Conservation (phyloP, 2,329 filamentous ascomycete genomes). For the Pyrenochaeta sp. region DNA sequence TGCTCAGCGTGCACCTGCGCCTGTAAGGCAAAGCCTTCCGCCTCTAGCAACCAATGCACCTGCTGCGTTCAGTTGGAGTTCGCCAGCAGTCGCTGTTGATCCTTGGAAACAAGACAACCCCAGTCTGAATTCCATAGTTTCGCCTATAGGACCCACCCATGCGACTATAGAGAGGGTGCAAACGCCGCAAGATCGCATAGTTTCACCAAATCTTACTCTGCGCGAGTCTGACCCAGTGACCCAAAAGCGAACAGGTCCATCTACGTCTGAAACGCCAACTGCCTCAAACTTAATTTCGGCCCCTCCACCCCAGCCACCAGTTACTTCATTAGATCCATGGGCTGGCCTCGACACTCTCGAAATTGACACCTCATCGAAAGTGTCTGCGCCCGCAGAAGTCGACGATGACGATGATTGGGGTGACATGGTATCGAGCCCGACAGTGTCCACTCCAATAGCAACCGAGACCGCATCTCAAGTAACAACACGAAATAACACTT, state of each 20-base stretch:
- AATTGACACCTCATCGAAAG: conserved; percentile 9
- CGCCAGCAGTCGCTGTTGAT: conserved; percentile 26
- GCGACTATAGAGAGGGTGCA: conserved; percentile 21
- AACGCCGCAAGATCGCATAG: conserved; percentile 24
- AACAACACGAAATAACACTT: conserved; percentile 10
- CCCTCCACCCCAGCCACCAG: conserved; percentile 8
- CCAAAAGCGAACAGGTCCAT: conserved; percentile 23
- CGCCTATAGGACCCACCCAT: conserved; percentile 25
- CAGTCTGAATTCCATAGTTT: conserved; percentile 17
- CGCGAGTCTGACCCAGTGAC: conserved; percentile 9
- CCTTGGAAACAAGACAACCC: conserved; percentile 29
- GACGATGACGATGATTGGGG: conserved; percentile 49
- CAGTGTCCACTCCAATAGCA: conserved; percentile 27
- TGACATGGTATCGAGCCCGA: conserved; percentile 49
- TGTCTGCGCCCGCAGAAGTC: conserved; percentile 3
- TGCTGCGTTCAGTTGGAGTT: conserved; percentile 47
- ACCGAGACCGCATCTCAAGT: conserved; percentile 17
- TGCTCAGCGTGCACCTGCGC: conserved; percentile 18
- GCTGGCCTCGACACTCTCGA: conserved; percentile 19
- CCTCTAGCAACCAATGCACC: conserved; percentile 28
- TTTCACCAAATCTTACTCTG: conserved; percentile 29
- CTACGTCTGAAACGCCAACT: conserved; percentile 19
- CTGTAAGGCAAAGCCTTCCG: conserved; percentile 27
- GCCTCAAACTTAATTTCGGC: conserved; percentile 20
- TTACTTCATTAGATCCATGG: conserved; percentile 24